Percentiles rank a stretch among this genome's conserved stretches.
These are phyloP conservation scores for Stentor coeruleus DNA, from an alignment of 73 alveolate species.

Conservation along the genomic window DNA sequence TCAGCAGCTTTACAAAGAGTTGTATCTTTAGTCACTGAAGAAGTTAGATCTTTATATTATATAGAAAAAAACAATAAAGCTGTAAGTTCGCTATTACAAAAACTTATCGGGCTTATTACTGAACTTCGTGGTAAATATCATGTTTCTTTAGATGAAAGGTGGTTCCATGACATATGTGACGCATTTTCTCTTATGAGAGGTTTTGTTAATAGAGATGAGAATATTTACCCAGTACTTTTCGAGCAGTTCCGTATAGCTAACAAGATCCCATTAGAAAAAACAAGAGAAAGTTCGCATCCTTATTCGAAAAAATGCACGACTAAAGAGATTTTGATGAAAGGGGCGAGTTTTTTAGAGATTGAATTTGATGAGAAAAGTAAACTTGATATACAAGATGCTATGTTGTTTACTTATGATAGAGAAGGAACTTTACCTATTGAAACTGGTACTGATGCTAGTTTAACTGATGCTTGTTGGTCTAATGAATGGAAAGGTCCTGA, in stretches of 20 bases:
- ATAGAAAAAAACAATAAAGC: slow-evolving; percentile 13
- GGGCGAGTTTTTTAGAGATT: slow-evolving; percentile 27
- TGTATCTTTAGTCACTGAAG: not conserved
- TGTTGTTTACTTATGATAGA: slow-evolving; percentile 19
- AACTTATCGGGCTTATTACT: not conserved
- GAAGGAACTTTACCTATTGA: slow-evolving; percentile 2
- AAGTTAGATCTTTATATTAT: slow-evolving; percentile 6
- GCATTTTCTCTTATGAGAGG: slow-evolving; percentile 21
- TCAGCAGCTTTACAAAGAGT: slow-evolving; percentile 15
- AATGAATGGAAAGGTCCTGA: slow-evolving; percentile 28
- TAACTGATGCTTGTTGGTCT: slow-evolving; percentile 26
- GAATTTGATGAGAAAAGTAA: slow-evolving; percentile 14
- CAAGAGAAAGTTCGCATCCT: slow-evolving; percentile 24
- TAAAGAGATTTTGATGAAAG: slow-evolving; percentile 4
- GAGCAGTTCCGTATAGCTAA: slow-evolving; percentile 22
- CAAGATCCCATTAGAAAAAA: not conserved
- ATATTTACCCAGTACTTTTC: not conserved
- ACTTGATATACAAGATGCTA: slow-evolving; percentile 13
- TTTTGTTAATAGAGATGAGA: slow-evolving; percentile 10
- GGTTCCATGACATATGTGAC: slow-evolving; percentile 25
- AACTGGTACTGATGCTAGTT: not conserved
- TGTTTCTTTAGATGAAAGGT: slow-evolving; percentile 14
- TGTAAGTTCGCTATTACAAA: not conserved
- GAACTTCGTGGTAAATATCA: not conserved
- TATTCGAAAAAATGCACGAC: slow-evolving; percentile 17